Base-by-base conservation (phyloP, 805 yeast genomes). In the Cyberlindnera japonica region DNA sequence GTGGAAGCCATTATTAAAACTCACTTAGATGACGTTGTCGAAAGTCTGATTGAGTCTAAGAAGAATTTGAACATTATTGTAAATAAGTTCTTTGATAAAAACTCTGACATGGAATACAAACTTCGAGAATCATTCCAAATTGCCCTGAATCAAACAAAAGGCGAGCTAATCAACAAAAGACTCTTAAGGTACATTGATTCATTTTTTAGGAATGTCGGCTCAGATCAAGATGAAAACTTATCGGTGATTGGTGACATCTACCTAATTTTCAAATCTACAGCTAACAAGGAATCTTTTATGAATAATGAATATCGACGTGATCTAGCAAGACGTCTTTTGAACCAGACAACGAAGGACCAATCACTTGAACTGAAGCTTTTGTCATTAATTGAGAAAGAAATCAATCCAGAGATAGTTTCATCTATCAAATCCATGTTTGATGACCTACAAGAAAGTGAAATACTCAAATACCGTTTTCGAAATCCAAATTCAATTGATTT, bases 241-340 rank as follows among this genome's bases (percentile, higher is more conserved):
- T 5, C 17, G 14, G 24, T 28, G 11, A 20, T 51, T 4, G 17
- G 44, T 5, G 56, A 51, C 29, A 35, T 54, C 2, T 24, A 39
- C 15, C 30, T 44, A 17, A 41, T 54, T 9, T 48, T 52, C 31
- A 52, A 53, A 33, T 51, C 57, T 4, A 40, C 51, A 1, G 42
- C 46, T n/a, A 41, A 51, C 7, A 55, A 56, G 34, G 53, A 51
- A 8, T 7, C 32, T 6, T 54, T 56, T 25, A 27, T 55, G 6
- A 39, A 42, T 20, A 23, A 27, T 15, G 37, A 31, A 3, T 57
- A 53, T 31, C 49, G 50, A 24, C 35, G 41, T 18, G 55, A 50
- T 26, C 30, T 57, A 7, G 51, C 57, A 0, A 54, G 41, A 29
- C 38, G 61, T 20, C 33, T 57, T 0, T 44, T 55, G 4, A 32